A percentile compares a stretch with the other conserved stretches of the same genome.
Conservation (phyloP, 1,284 basidiomycete species). For the Gastroboletus turbinatus region DNA sequence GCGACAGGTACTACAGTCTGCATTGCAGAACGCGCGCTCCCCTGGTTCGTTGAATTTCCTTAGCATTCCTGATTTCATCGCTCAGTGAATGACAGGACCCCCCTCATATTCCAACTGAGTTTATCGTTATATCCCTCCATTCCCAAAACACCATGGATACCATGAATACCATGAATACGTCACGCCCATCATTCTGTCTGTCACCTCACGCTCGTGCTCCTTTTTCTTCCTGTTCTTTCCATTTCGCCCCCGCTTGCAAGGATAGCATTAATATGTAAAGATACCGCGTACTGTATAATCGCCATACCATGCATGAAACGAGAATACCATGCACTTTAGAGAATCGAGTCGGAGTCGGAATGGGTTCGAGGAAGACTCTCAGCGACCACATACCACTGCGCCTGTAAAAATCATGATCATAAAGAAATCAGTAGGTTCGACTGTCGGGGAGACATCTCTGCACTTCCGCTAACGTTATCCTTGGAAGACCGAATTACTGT, state of each 20-base stretch:
- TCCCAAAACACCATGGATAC: slow-evolving; percentile 9
- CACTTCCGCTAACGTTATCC: not conserved
- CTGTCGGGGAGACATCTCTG: not conserved
- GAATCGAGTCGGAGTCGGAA: not conserved
- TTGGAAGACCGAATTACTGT: not conserved
- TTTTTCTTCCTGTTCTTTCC: not conserved
- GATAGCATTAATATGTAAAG: slow-evolving; percentile 16
- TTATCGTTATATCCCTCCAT: slow-evolving; percentile 1
- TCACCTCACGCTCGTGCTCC: not conserved
- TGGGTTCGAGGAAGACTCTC: not conserved
- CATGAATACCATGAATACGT: slow-evolving; percentile 5
- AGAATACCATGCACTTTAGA: slow-evolving; percentile 9
- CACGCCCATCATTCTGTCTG: slow-evolving; percentile 3
- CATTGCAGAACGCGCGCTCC: slow-evolving; percentile 58
- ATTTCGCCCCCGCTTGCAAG: not conserved
- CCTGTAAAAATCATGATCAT: not conserved
- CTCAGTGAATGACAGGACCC: slow-evolving; percentile 29
- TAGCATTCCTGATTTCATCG: not conserved
- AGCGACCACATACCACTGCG: too few species aligned
- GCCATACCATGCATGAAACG: slow-evolving; percentile 12
- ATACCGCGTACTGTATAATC: slow-evolving; percentile 24
- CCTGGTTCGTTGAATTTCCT: slow-evolving; percentile 44
- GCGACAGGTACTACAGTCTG: slow-evolving; percentile 57
- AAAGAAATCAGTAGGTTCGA: not conserved
- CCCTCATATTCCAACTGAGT: slow-evolving; percentile 37